Percentiles rank a stretch among this genome's conserved stretches.
These are phyloP conservation scores for Zarea fungicola DNA, from an alignment of 2,329 filamentous ascomycete genomes.

Conservation along the genomic window DNA sequence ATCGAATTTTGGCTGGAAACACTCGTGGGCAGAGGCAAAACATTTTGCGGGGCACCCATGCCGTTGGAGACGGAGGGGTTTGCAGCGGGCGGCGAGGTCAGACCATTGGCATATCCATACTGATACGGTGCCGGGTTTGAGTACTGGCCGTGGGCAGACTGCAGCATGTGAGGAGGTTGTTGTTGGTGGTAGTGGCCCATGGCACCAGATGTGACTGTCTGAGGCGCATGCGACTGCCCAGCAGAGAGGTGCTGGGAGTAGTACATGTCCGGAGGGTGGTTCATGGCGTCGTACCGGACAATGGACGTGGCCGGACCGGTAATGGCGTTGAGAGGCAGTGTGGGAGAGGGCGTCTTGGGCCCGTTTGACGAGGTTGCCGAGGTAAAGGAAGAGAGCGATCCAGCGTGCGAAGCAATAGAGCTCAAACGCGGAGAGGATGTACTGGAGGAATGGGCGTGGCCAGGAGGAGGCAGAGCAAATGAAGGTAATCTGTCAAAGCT, in stretches of 20 bases:
- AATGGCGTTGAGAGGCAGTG: conserved; percentile 47
- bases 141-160: conserved; percentile 67
- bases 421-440: conserved; percentile 70
- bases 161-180: conserved; percentile 70
- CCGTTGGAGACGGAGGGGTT: conserved; percentile 64
- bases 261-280: conserved; percentile 81
- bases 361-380: conserved; percentile 54
- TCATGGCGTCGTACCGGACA: conserved; percentile 58
- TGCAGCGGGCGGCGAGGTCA: conserved; percentile 72
- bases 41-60: conserved; percentile 58
- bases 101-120: conserved; percentile 71
- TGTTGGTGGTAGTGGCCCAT: conserved; percentile 76
- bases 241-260: conserved; percentile 76
- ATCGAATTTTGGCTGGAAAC: conserved; percentile 44
- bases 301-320: conserved; percentile 27
- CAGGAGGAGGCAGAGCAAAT: conserved; percentile 63
- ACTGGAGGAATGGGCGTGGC: conserved; percentile 65
- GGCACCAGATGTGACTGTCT: conserved; percentile 68
- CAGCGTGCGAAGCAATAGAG: conserved; percentile 60
- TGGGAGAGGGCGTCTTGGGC: conserved; percentile 74
- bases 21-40: conserved; percentile 63
- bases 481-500: conserved; percentile 66
- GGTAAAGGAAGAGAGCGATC: conserved; percentile 50
- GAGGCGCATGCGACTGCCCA: conserved; percentile 67
- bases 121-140: conserved; percentile 57